phyloP scores from a whole-genome alignment of 768 basidiomycete species.

The Rhodotorula diobovata region DNA sequence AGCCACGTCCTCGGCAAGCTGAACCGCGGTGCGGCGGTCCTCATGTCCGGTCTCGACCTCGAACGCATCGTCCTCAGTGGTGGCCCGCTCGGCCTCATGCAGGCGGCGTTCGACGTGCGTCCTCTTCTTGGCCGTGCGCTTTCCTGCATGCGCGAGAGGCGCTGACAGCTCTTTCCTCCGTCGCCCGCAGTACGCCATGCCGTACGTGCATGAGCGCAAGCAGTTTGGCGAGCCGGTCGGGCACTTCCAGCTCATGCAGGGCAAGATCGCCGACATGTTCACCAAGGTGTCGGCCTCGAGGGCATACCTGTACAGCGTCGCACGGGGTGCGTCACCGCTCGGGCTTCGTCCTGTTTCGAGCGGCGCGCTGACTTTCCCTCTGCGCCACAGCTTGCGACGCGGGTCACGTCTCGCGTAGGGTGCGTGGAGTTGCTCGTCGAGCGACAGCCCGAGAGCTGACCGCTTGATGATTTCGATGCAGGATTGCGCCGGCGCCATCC shows the following conservation, averaged over 20 bases:
- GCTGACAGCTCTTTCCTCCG: no score
- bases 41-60: slow-evolving; percentile 90
- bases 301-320: slow-evolving; percentile 89
- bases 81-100: slow-evolving; percentile 93
- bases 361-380: accelerated
- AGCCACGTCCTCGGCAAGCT: slow-evolving; percentile 79
- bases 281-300: slow-evolving; percentile 83
- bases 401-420: slow-evolving; percentile 46
- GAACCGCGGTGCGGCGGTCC: slow-evolving; percentile 72
- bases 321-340: slow-evolving; percentile 58
- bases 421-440: slow-evolving; percentile 21
- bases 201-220: slow-evolving; percentile 84
- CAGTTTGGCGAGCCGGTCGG: slow-evolving; percentile 85
- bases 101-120: slow-evolving; percentile 74
- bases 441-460: neutral
- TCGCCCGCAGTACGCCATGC: slow-evolving; percentile 32
- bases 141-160: no score
- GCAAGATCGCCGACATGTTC: slow-evolving; percentile 52
- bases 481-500: slow-evolving; percentile 92
- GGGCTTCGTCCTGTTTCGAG: neutral
- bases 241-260: slow-evolving; percentile 94
- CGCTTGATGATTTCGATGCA: slow-evolving; percentile 42
- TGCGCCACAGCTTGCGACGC: slow-evolving; percentile 34
- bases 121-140: slow-evolving; percentile 36
- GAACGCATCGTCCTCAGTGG: slow-evolving; percentile 87